Evolutionary conservation across 2,329 filamentous ascomycete species (phyloP).

Genomic region (Alternaria alternata): DNA sequence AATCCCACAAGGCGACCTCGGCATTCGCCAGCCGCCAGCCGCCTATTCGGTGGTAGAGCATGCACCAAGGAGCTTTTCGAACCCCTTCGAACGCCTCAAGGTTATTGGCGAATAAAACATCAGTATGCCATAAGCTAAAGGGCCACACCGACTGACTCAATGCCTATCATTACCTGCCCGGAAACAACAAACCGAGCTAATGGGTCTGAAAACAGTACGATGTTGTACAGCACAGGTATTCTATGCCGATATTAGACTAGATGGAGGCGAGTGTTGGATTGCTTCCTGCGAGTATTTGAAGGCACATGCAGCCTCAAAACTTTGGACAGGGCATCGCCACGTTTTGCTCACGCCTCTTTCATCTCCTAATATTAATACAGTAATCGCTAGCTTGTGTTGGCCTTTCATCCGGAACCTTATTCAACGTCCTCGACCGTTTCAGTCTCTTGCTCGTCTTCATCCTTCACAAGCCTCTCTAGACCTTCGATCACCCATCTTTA

Average conservation of each 20-base stretch:
- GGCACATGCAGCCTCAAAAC: constrained; percentile 14
- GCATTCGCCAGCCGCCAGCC: constrained; percentile 4
- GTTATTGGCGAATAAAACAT: constrained; percentile 11
- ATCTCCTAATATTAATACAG: constrained; percentile 18
- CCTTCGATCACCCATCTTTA: constrained; percentile 14
- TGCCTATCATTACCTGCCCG: constrained; percentile 15
- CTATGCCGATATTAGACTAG: constrained; percentile 5
- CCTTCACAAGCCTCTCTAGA: constrained; percentile 3
- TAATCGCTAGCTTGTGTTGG: constrained; percentile 14
- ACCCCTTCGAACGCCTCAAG: constrained; percentile 11
- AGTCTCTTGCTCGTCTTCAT: constrained; percentile 13
- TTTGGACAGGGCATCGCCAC: constrained; percentile 18
- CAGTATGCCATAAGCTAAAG: constrained; percentile 9
- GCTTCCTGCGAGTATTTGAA: constrained; percentile 25
- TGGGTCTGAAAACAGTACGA: constrained; percentile 2
- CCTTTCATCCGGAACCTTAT: constrained; percentile 20
- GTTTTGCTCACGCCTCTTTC: constrained; percentile 10
- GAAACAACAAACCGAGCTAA: constrained; percentile 19
- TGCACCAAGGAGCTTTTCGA: constrained; percentile 12
- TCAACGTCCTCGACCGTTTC: constrained; percentile 9
- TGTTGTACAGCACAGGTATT: constrained; percentile 3
- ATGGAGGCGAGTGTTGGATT: constrained; percentile 11
- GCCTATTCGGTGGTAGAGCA: constrained; percentile 16
- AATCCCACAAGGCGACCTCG: constrained; percentile 4
- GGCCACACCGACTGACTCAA: constrained; percentile 20